Evolutionary conservation across 2,329 filamentous ascomycete species (phyloP), one percentile per base, ranked within the genome.

Genomic region (Alternaria metachromatica): DNA sequence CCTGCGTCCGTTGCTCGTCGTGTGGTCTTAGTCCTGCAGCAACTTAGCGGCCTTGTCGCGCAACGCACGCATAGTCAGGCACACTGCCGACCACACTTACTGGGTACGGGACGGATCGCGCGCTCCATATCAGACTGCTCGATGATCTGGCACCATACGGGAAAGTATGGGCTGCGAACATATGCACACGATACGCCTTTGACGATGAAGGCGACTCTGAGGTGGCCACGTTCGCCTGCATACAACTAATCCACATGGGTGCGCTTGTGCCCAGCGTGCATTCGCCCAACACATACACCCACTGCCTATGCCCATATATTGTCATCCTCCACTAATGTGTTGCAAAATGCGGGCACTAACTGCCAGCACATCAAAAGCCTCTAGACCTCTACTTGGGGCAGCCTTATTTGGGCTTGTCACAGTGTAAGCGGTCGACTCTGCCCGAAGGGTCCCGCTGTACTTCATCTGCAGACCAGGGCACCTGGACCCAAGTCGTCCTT

Each of bases 291-390:
- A 72, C 72, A 72, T 76, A 71, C 70, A 69, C 67, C 69, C 63
- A 65, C 63, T 53, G 63, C 56, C 46, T 44, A 70, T 73, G 70
- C 69, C 68, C 77, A 71, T 78, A 77, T 75, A 78, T 73, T 77
- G 75, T 75, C 63, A 69, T 67, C 68, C 63, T 75, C 75, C 76
- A 76, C 77, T 76, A 79, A 79, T 76, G 71, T 73, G 71, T 74
- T 71, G 64, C 72, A 67, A 69, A 76, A 72, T 76, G 77, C 78
- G 77, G 76, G 74, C 67, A 72, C 53, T 72, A 67, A 71, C 68
- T 80, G 78, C 77, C 78, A 80, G 70, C 78, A 79, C 78, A 80
- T 80, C 78, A 78, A 71, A 71, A 73, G 73, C 71, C 76, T 75
- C 72, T 70, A 68, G 60, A 48, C 55, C 65, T 68, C 65, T 70